These are phyloP conservation scores for Drosera capensis DNA, from an alignment of 148 eudicot genomes.

Conservation along the genomic window DNA sequence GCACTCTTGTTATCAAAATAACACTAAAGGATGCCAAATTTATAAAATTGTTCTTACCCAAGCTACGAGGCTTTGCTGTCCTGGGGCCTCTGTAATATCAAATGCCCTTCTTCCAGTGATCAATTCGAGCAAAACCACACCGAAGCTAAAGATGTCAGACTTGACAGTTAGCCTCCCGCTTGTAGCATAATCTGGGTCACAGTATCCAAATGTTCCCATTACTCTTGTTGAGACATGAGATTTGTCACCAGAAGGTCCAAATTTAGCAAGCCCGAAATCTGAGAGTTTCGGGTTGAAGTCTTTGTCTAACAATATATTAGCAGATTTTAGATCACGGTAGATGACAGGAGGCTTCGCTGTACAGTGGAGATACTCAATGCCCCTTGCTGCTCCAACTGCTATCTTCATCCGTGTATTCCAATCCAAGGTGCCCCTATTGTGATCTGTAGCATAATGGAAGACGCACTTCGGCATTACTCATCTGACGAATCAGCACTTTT, in stretches of 20 bases:
- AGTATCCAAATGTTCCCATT: constrained; percentile 10
- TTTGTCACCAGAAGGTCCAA: constrained; percentile 7
- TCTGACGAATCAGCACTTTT: not conserved
- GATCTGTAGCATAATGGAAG: constrained; percentile 9
- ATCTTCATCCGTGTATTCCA: constrained; percentile 9
- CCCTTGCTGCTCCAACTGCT: constrained; percentile 8
- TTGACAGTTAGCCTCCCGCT: constrained; percentile 7
- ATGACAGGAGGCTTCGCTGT: constrained; percentile 10
- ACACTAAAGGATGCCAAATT: too few species aligned
- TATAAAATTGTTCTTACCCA: constrained; percentile 6
- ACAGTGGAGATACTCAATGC: constrained; percentile 9
- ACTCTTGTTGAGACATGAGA: constrained; percentile 10
- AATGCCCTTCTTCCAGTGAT: constrained; percentile 8
- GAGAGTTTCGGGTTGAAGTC: constrained; percentile 5
- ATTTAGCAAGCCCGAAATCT: constrained; percentile 9
- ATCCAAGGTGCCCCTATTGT: constrained; percentile 15
- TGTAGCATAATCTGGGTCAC: constrained; percentile 10
- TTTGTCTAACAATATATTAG: constrained; percentile 4
- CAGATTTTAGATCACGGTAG: constrained; percentile 8
- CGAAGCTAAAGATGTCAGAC: constrained; percentile 10
- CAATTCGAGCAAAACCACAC: constrained; percentile 8
- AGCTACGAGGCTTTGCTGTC: constrained; percentile 4
- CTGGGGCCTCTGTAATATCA: constrained; percentile 1
- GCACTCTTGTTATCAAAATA: too few species aligned
- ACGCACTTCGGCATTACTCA: not conserved